phyloP scores from a whole-genome alignment of 495 filamentous ascomycete species.

The Penicillium soppii region DNA sequence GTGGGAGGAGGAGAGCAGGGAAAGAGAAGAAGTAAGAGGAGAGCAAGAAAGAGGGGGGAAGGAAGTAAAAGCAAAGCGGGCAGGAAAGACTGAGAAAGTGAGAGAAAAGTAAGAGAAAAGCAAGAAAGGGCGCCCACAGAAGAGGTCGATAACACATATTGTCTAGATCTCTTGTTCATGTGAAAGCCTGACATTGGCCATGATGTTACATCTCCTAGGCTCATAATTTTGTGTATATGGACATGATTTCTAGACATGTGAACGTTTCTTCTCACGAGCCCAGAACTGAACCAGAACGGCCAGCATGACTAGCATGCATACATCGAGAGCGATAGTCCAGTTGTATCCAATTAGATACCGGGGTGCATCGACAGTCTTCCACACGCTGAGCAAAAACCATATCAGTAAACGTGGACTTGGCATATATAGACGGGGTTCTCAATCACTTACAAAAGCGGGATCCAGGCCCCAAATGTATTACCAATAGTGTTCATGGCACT shows the following conservation, averaged over 20 bases:
- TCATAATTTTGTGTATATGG: no score
- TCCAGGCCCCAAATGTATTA: constrained; percentile 43
- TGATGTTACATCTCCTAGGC: no score
- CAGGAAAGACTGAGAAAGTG: no score
- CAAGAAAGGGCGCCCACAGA: no score
- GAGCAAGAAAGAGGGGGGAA: no score
- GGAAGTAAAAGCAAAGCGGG: no score
- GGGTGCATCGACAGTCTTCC: constrained; percentile 29
- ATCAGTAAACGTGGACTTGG: constrained; percentile 5
- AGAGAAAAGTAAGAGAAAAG: no score
- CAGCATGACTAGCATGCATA: constrained; percentile 28
- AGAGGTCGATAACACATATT: no score
- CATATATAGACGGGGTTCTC: background rate
- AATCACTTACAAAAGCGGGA: constrained; percentile 24
- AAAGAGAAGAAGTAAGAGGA: no score
- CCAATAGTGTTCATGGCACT: constrained; percentile 52
- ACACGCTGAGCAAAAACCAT: constrained; percentile 13
- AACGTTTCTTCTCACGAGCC: constrained; percentile 15
- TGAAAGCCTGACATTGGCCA: no score
- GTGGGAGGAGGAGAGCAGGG: no score
- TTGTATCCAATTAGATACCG: constrained; percentile 28
- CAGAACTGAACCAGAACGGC: constrained; percentile 23
- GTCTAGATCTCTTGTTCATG: no score
- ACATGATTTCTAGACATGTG: constrained; percentile 1
- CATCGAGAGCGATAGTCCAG: constrained; percentile 29